Percentiles rank a stretch among this genome's conserved stretches.
Conservation (phyloP, 2,329 filamentous ascomycete species). For the Talaromyces atroroseus region DNA sequence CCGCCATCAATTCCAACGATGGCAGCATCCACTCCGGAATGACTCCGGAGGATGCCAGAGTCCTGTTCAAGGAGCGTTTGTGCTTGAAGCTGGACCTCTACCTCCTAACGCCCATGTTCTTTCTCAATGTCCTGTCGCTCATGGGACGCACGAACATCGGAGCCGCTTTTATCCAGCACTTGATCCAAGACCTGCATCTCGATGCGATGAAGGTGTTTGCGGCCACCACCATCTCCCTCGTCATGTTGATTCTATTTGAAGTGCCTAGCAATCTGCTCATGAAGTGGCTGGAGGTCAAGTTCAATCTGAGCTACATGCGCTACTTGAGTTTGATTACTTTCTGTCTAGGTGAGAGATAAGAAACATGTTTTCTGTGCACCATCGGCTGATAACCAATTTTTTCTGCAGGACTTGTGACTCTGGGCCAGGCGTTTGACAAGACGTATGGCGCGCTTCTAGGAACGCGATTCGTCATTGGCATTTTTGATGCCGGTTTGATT, state of each 20-base stretch:
- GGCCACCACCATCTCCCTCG: neutral
- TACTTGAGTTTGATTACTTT: constrained; percentile 4
- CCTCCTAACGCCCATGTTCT: neutral
- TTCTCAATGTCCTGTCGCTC: constrained; percentile 3
- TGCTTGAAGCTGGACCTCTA: constrained; percentile 1
- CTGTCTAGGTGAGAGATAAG: neutral
- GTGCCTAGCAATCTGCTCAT: constrained; percentile 2
- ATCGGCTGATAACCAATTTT: neutral
- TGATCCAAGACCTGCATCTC: neutral
- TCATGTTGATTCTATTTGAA: constrained; percentile 4
- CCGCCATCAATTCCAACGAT: constrained; percentile 1
- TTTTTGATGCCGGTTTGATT: constrained; percentile 5
- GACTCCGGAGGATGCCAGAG: constrained; percentile 1
- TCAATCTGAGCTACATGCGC: constrained; percentile 1
- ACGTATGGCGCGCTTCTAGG: neutral
- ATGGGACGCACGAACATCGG: constrained; percentile 7
- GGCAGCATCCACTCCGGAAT: neutral
- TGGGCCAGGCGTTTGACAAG: constrained; percentile 6
- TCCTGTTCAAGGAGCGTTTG: constrained; percentile 3
- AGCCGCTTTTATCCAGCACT: neutral
- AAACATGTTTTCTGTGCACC: neutral
- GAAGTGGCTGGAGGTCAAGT: constrained; percentile 4
- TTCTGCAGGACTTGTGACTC: constrained; percentile 1
- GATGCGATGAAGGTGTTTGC: neutral
- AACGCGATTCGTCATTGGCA: constrained; percentile 3